Base-by-base conservation (phyloP, 805 yeast genomes). In the Ogataea saltuana region DNA sequence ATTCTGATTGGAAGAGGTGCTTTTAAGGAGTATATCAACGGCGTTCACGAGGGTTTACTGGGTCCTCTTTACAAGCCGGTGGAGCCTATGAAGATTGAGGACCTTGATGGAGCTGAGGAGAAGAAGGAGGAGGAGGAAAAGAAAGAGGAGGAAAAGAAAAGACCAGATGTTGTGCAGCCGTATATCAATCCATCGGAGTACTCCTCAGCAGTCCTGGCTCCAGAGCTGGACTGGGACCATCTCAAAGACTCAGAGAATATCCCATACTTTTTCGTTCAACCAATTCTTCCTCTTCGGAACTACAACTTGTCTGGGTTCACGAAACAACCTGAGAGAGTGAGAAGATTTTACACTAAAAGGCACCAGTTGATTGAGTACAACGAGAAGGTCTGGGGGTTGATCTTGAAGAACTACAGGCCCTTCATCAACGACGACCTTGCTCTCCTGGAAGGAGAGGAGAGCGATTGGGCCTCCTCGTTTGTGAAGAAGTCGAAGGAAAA, bases 1-100 rank as follows among this genome's bases (percentile, higher is more conserved):
- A 75, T 93, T 16, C 87, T 97, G 60, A 68, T 93, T 19, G 99
- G 99, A 4, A 76, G 99, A 61, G 99, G 99, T 44, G 91, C 97
- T 0, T 93, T 78, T 63, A 91, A 91, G 63, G 99, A 93, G 70
- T 93, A 88, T 60, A 61, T 93, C 41, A 74, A 76, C 33, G 99
- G 99, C 8, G 61, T 93, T 9, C 97, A 93, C 55, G 99, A 93
- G 68, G 99, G 99, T 5, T 73, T 93, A 60, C 65, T 93, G 34
- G 99, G 99, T 0, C 98, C 98, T 2, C 68, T 91, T 45, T 88
- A 70, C 29, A 65, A 58, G 19, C 75, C 69, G 18, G 40, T 29
- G 20, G 33, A 29, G 25, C 26, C 35, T n/a, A 48, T 25, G 19
- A 34, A 42, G 25, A 28, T 20, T 4, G 49, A 41, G 31, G 46